Evolutionary conservation across 148 eudicot genomes (phyloP), one percentile per base, ranked within the genome.

Genomic region (Fagopyrum esculentum): DNA sequence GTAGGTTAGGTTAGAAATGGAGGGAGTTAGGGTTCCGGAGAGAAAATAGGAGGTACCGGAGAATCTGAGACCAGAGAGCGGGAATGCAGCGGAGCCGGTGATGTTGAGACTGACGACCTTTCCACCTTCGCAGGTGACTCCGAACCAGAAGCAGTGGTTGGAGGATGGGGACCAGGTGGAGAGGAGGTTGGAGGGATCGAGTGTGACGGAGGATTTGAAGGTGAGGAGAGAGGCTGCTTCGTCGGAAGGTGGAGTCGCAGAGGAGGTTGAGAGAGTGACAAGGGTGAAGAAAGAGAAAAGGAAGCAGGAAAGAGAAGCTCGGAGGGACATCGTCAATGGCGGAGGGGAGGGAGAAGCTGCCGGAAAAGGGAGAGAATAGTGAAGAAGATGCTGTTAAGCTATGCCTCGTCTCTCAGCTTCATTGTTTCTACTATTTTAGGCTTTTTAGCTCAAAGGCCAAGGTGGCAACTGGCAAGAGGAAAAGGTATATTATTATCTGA

Each of bases 21-120:
- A 81, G 9, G 84, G 61, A 19, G 80, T 13, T n/a, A 88, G 79
- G 73, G 72, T 75, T 73, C 89, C 87, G 44, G 75, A 73, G 52
- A 87, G 76, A 22, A 51, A 45, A 44, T 64, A 75, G 22, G 45
- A 47, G 45, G 16, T 11, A n/a, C 55, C 74, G 35, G 51, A 45
- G 55, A 71, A 71, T 49, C 55, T 22, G 43, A 71, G 54, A 52
- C 51, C 73, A 6, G 73, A 26, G 26, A 3, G 26, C 50, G 48
- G 73, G 45, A 40, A 56, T 55, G 15, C 76, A 6, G 48, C 48
- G 66, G 52, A 40, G 17, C 50, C 77, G 11, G 83, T 44, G 64
- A 88, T 78, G 47, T 72, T 52, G 59, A 88, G 61, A 2, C 81
- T 44, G 5, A 80, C 76, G 35, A 88, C 91, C 48, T 75, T 71